Evolutionary conservation across 2,329 filamentous ascomycete genomes (phyloP).

Genomic region (Nigrospora sphaerica): DNA sequence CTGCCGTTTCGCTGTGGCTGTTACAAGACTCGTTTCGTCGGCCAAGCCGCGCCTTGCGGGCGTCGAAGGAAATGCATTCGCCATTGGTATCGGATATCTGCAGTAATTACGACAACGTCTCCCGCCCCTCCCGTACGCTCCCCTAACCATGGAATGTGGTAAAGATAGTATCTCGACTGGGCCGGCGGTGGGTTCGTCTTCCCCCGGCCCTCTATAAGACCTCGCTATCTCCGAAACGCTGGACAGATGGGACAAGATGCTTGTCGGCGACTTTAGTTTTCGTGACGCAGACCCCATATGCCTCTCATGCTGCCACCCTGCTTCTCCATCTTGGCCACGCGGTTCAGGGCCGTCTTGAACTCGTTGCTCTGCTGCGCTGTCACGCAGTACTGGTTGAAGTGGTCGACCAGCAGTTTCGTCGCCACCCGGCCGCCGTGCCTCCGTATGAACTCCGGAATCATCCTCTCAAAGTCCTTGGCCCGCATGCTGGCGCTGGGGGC

Average conservation of each 20-base stretch:
- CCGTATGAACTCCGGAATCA: constrained; percentile 74
- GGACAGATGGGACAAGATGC: not conserved
- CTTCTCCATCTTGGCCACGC: constrained; percentile 66
- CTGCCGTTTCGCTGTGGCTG: no score
- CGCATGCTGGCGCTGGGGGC: constrained; percentile 28
- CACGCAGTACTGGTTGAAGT: constrained; percentile 77
- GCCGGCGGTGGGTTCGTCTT: no score
- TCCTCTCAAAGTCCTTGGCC: constrained; percentile 56
- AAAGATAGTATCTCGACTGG: no score
- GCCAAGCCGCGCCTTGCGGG: no score
- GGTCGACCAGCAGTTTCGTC: constrained; percentile 80
- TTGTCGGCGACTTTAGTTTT: not conserved
- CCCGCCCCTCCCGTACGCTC: no score
- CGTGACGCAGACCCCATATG: constrained; percentile 39
- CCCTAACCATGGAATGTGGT: no score
- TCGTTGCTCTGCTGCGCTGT: constrained; percentile 62
- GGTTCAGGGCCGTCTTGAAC: constrained; percentile 75
- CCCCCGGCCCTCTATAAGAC: no score
- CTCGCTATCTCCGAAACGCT: no score
- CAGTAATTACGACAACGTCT: no score
- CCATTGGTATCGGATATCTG: no score
- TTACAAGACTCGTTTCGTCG: no score
- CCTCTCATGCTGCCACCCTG: constrained; percentile 42
- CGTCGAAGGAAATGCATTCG: no score
- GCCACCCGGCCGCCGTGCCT: constrained; percentile 72